These are phyloP conservation scores for Lophiostoma macrostomum DNA, from an alignment of 495 filamentous ascomycete genomes.

Conservation along the genomic window DNA sequence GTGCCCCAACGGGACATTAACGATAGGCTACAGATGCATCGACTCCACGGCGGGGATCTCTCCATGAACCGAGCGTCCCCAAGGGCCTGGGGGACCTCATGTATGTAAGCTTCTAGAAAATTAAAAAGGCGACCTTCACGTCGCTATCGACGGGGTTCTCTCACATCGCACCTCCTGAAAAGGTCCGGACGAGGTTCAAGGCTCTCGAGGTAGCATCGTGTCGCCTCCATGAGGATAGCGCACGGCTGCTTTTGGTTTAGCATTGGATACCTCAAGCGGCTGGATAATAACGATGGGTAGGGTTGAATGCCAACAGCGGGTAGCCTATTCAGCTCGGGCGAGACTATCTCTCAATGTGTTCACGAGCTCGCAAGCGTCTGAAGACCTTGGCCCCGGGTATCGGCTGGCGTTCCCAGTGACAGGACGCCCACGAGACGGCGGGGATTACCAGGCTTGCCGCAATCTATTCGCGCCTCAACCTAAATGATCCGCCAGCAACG, in stretches of 20 bases:
- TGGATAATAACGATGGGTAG: too few species aligned
- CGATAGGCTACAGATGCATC: constrained; percentile 10
- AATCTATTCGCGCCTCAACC: constrained; percentile 7
- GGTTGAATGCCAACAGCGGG: too few species aligned
- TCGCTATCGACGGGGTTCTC: background rate
- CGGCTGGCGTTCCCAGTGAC: too few species aligned
- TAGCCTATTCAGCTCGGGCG: too few species aligned
- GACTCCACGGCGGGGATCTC: constrained; percentile 6
- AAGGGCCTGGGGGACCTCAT: too few species aligned
- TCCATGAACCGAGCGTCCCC: constrained; percentile 4
- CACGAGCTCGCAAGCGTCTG: too few species aligned
- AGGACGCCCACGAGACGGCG: constrained; percentile 13
- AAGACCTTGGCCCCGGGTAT: too few species aligned
- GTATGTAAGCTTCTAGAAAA: constrained; percentile 27
- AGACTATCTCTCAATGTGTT: too few species aligned
- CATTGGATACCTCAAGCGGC: too few species aligned
- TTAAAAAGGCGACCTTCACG: constrained; percentile 7
- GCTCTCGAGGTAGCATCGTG: too few species aligned
- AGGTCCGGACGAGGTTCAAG: background rate
- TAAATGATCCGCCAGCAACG: background rate
- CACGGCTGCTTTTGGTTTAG: background rate
- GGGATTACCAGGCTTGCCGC: constrained; percentile 15
- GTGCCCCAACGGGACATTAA: constrained; percentile 1
- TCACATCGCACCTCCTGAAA: background rate
- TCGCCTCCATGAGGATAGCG: background rate